phyloP scores from a whole-genome alignment of 306 rosid genomes.

The cucumber (Cucumis sativus) region Cucumber_9930_V3 NC_026657.2:23538501-23539000 shows the following conservation, averaged over 20 bases:
- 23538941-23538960: conserved; percentile 80
- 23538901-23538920: neutral
- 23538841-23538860: conserved; percentile 68
- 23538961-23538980: conserved; percentile 95
- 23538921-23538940: conserved; percentile 67
- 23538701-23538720: conserved; percentile 59
- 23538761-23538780: conserved; percentile 19
- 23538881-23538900: neutral
- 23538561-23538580: conserved; percentile 33
- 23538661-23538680: conserved; percentile 17
- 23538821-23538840: conserved; percentile 70
- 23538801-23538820: conserved; percentile 24
- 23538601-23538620: conserved; percentile 31
- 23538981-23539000: conserved; percentile 63
- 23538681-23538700: conserved; percentile 39
- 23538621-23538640: conserved; percentile 40
- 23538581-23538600: conserved; percentile 45
- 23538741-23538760: conserved; percentile 18
- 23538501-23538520: conserved; percentile 79
- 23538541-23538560: conserved; percentile 16
- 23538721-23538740: conserved; percentile 46
- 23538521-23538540: conserved; percentile 37
- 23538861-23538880: neutral
- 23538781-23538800: conserved; percentile 20
- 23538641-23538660: conserved; percentile 17